Evolutionary conservation across 176 grass and related monocot species (phyloP).

Genomic region (Cenchrus purpureus): DNA sequence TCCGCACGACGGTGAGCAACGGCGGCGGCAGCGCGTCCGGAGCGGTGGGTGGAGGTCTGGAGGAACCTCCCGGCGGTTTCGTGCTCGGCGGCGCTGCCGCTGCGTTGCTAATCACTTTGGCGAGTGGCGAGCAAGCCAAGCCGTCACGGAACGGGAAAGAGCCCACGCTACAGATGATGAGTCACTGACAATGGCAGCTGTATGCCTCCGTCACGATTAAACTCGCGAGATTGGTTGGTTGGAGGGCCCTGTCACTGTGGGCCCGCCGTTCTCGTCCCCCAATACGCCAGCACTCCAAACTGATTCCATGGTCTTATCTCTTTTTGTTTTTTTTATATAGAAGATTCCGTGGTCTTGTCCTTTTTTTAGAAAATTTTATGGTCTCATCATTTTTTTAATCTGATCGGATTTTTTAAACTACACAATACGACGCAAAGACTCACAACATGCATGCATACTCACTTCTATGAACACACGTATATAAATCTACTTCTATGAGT

Average conservation of each 20-base stretch:
- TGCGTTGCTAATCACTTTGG: neutral
- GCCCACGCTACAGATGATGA: neutral
- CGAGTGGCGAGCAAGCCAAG: slow-evolving; percentile 3
- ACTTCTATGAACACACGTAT: too few species aligned
- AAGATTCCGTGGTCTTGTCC: too few species aligned
- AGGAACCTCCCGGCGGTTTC: too few species aligned
- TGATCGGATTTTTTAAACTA: too few species aligned
- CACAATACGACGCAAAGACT: too few species aligned
- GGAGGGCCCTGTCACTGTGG: neutral
- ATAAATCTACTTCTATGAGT: too few species aligned
- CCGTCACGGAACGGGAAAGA: slow-evolving; percentile 22
- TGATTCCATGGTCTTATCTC: neutral
- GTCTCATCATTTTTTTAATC: too few species aligned
- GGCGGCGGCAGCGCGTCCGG: neutral
- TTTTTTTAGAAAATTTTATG: too few species aligned
- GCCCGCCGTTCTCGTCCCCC: neutral
- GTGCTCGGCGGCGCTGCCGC: slow-evolving; percentile 10
- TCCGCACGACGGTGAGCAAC: neutral
- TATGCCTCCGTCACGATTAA: neutral
- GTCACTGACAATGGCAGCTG: neutral
- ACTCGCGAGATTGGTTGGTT: neutral
- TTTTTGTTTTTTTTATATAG: too few species aligned
- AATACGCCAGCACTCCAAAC: too few species aligned
- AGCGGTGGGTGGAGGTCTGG: neutral
- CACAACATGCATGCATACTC: too few species aligned